Evolutionary conservation across 2,329 filamentous ascomycete species (phyloP).

Genomic region (Colletotrichum sp.): DNA sequence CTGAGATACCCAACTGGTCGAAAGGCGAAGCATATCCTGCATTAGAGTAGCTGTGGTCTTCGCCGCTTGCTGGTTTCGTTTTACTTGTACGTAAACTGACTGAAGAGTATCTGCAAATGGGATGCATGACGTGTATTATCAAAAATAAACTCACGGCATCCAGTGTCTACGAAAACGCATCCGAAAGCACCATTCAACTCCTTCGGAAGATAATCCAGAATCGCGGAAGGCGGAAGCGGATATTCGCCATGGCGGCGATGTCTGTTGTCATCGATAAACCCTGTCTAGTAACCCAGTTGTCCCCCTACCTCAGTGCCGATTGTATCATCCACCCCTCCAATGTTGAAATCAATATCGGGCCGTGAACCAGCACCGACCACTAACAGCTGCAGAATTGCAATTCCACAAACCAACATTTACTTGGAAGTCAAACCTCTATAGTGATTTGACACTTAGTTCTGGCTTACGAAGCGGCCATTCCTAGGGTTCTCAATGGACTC

Average conservation of each 20-base stretch:
- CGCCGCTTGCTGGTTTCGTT: accelerated
- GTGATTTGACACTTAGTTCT: not conserved
- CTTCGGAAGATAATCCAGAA: not conserved
- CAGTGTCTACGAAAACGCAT: not conserved
- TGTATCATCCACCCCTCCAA: constrained; percentile 7
- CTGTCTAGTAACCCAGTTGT: not conserved
- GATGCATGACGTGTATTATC: not conserved
- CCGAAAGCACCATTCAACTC: not conserved
- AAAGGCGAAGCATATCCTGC: accelerated
- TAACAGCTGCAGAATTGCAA: not conserved
- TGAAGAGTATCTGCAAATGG: not conserved
- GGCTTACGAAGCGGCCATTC: not conserved
- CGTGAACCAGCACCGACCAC: not conserved
- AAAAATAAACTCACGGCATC: not conserved
- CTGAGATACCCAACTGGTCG: accelerated
- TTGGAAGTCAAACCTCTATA: not conserved
- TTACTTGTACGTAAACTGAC: no score
- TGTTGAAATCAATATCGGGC: constrained; percentile 8
- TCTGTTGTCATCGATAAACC: constrained; percentile 11
- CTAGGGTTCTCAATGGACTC: not conserved
- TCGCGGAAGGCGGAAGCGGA: not conserved
- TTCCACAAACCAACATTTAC: not conserved
- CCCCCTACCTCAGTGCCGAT: not conserved
- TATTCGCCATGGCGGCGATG: constrained; percentile 1
- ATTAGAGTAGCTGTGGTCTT: accelerated